phyloP scores from a whole-genome alignment of 2,329 filamentous ascomycete species.

The Alternaria burnsii region DNA sequence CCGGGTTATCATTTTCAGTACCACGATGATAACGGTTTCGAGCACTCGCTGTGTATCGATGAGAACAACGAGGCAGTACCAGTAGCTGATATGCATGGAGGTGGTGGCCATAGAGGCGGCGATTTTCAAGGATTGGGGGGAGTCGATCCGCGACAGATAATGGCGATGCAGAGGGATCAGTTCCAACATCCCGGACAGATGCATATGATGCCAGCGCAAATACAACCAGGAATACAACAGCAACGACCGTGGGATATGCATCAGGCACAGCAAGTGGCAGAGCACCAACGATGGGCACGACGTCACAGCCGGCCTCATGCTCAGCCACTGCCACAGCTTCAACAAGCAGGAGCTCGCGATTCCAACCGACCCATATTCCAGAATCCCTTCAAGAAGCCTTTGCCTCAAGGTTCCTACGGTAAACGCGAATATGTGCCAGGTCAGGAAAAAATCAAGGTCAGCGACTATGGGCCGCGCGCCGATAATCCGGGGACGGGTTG shows the following conservation, averaged over 20 bases:
- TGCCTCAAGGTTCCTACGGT: neutral
- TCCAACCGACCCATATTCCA: neutral
- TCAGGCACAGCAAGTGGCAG: neutral
- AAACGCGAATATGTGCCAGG: neutral
- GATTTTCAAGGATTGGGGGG: neutral
- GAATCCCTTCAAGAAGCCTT: neutral
- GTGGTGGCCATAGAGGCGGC: neutral
- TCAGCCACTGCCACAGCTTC: neutral
- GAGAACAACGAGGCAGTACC: neutral
- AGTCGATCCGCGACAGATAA: neutral
- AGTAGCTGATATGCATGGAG: neutral
- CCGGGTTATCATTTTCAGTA: neutral
- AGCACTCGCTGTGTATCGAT: neutral
- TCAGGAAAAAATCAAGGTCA: neutral
- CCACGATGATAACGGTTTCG: neutral
- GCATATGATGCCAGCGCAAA: neutral
- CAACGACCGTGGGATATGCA: too few species aligned
- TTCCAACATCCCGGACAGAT: neutral
- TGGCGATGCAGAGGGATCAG: neutral
- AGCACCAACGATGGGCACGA: neutral
- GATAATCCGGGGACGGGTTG: neutral
- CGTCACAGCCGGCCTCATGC: neutral
- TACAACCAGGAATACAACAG: neutral
- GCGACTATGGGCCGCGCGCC: neutral
- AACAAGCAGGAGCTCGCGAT: neutral